A percentile compares a stretch with the other conserved stretches of the same genome.
These are phyloP conservation scores for Xenosphaeropsis pyriputrescens DNA, from an alignment of 2,329 filamentous ascomycete species.

Conservation along the genomic window DNA sequence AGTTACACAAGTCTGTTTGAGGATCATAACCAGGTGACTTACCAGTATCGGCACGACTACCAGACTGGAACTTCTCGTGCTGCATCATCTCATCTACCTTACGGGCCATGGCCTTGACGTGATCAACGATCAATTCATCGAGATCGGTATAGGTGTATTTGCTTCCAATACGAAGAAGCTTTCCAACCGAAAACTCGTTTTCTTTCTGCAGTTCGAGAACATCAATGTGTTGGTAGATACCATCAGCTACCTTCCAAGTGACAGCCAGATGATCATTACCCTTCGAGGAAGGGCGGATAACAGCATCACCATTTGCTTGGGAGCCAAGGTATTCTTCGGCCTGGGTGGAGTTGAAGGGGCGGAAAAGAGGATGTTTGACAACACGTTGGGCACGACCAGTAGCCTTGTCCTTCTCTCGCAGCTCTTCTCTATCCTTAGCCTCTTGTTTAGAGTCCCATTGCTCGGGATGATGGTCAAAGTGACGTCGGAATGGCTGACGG, in stretches of 20 bases:
- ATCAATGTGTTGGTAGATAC: conserved; percentile 95
- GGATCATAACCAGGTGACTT: conserved; percentile 25
- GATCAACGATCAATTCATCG: conserved; percentile 91
- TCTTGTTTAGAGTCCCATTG: conserved; percentile 86
- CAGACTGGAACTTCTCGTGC: conserved; percentile 84
- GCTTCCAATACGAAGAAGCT: conserved; percentile 68
- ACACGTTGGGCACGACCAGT: conserved; percentile 82
- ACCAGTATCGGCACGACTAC: conserved; percentile 73
- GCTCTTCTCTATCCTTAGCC: conserved; percentile 63
- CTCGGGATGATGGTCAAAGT: conserved; percentile 56
- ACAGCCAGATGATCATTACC: conserved; percentile 90
- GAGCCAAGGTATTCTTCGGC: conserved; percentile 88
- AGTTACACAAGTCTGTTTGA: conserved; percentile 4
- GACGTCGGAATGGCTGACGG: conserved; percentile 54
- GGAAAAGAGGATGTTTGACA: conserved; percentile 95
- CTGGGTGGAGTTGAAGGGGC: conserved; percentile 79
- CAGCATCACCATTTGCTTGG: conserved; percentile 74
- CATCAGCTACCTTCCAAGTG: conserved; percentile 95
- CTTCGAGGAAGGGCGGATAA: conserved; percentile 91
- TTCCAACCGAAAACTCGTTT: conserved; percentile 88
- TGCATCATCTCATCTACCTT: conserved; percentile 95
- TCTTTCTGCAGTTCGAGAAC: conserved; percentile 95
- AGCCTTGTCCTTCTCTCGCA: conserved; percentile 73
- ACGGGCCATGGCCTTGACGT: conserved; percentile 93
- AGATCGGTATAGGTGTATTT: conserved; percentile 91